These are phyloP conservation scores for Penicillium sp. DNA, from an alignment of 2,329 filamentous ascomycete genomes.

Conservation along the genomic window DNA sequence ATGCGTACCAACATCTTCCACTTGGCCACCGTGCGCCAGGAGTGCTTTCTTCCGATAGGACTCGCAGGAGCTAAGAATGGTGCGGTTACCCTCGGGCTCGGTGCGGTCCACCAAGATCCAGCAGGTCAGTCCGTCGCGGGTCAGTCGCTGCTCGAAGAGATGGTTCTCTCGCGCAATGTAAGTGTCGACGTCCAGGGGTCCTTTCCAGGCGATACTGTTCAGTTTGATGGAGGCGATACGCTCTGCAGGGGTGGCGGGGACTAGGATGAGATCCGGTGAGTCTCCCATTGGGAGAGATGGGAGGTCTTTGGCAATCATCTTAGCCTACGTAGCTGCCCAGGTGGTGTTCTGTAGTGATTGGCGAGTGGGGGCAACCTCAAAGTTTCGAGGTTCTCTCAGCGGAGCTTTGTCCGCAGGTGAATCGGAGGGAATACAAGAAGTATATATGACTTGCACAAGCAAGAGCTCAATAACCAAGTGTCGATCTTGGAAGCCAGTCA, in stretches of 20 bases:
- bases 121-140: slow-evolving; percentile 52
- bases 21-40: slow-evolving; percentile 46
- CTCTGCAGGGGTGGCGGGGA: slow-evolving; percentile 52
- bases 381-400: neutral
- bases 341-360: neutral
- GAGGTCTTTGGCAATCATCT: slow-evolving; percentile 36
- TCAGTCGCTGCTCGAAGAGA: slow-evolving; percentile 49
- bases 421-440: neutral
- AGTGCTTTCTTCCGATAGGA: slow-evolving; percentile 44
- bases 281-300: slow-evolving; percentile 44
- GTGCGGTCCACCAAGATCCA: slow-evolving; percentile 55
- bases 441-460: neutral
- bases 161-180: slow-evolving; percentile 56
- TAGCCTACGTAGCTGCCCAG: slow-evolving; percentile 7
- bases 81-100: slow-evolving; percentile 37
- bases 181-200: slow-evolving; percentile 49
- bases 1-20: slow-evolving; percentile 58
- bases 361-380: neutral
- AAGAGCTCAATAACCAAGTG: neutral
- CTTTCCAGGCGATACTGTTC: slow-evolving; percentile 56
- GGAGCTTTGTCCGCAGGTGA: neutral
- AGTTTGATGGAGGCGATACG: slow-evolving; percentile 48
- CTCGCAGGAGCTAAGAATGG: slow-evolving; percentile 56
- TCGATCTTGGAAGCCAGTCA: neutral
- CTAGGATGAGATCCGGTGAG: slow-evolving; percentile 50